A percentile compares a stretch with the other conserved stretches of the same genome.
Conservation (phyloP, 345 rosid genomes). For the Mallotus nudiflorus region DNA sequence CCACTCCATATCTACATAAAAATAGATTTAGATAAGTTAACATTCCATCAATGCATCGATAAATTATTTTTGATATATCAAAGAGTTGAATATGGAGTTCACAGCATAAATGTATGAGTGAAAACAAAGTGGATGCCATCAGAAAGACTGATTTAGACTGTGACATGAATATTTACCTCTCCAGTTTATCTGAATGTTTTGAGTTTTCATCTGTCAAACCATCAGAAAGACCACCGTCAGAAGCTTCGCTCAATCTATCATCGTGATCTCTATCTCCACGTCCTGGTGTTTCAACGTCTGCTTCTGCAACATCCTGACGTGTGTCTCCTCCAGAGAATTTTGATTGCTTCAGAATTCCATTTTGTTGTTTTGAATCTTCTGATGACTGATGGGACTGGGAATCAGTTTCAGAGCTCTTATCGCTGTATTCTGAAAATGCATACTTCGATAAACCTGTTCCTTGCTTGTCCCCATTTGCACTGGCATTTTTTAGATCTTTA, state of each 20-base stretch:
- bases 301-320: neutral
- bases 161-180: conserved; percentile 43
- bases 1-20: conserved; percentile 31
- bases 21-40: neutral
- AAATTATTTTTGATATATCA: no score
- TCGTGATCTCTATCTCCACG: conserved; percentile 40
- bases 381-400: conserved; percentile 23
- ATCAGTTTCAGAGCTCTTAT: conserved; percentile 29
- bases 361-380: conserved; percentile 22
- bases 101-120: no score
- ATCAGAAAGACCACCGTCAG: conserved; percentile 51
- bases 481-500: conserved; percentile 50
- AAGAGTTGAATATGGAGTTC: no score
- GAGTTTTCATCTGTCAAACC: conserved; percentile 34
- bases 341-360: conserved; percentile 25
- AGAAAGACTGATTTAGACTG: no score
- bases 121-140: no score
- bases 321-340: conserved; percentile 7
- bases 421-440: conserved; percentile 19
- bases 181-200: conserved; percentile 32
- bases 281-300: conserved; percentile 30
- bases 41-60: neutral
- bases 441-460: conserved; percentile 22
- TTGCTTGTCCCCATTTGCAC: conserved; percentile 23
- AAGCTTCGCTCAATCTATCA: conserved; percentile 41